Conservation (phyloP, 495 filamentous ascomycete species). For the Trichoderma virens region DNA sequence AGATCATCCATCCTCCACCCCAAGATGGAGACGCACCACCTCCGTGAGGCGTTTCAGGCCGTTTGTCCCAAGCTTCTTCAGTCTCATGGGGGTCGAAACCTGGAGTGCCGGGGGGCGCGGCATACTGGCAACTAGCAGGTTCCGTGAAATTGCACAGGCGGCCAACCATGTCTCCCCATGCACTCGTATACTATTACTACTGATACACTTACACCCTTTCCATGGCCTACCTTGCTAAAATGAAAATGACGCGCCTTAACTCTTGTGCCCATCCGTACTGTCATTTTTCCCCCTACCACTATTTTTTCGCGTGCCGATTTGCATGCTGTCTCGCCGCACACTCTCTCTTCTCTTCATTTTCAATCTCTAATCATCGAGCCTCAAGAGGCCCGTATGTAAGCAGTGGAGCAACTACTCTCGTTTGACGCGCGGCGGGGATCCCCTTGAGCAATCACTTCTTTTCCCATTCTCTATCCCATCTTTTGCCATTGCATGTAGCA, state of each 20-base stretch:
- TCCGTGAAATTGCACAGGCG: neutral
- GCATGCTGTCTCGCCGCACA: constrained; percentile 4
- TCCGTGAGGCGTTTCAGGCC: constrained; percentile 3
- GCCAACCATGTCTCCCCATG: neutral
- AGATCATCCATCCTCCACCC: neutral
- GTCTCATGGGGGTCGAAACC: constrained; percentile 6
- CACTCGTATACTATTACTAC: neutral
- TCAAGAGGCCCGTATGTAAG: neutral
- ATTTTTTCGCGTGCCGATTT: neutral
- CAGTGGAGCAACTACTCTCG: constrained; percentile 1
- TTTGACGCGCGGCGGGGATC: constrained; percentile 5
- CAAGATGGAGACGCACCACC: neutral
- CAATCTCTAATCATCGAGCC: neutral
- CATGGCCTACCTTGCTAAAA: constrained; percentile 1
- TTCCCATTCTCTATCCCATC: neutral
- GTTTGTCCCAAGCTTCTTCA: neutral
- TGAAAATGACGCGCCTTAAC: constrained; percentile 9
- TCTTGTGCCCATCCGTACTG: constrained; percentile 1
- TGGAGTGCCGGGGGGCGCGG: neutral
- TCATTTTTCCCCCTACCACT: neutral
- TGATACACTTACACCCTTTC: constrained; percentile 6
- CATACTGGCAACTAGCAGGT: neutral
- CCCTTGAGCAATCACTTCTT: neutral
- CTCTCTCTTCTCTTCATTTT: neutral
- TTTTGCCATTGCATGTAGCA: neutral